Base-by-base conservation (phyloP, 192 early-diverging fungal species). In the Backusella parvicylindrica region DNA sequence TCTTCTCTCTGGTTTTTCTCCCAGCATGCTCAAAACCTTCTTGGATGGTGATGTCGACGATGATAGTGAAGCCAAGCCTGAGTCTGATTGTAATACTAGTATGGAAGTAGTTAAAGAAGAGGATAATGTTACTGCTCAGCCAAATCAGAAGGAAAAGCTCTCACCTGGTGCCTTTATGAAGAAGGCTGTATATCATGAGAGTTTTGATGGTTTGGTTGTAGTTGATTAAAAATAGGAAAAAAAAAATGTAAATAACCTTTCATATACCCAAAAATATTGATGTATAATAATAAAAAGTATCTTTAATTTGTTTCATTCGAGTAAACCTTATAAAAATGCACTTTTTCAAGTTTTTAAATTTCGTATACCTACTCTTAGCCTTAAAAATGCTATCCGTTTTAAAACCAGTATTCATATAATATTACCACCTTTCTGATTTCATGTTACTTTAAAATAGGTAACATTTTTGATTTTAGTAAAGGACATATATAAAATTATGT, bases 1-100 rank as follows among this genome's bases (percentile, higher is more conserved):
- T 31, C 73, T 86, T 37, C 69, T 87, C 1, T 82, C 81, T 71
- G 86, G 86, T 1, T 87, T 80, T 43, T 86, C 83, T 12, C 72
- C 75, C 2, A 79, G 75, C 60, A 69, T 86, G 60, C 74, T 87
- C 70, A 87, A 87, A 72, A 77, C 79, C 0, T 85, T 87, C 35
- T 36, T 87, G 73, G 76, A 86, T 43, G 83, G 85, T 6, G 73
- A 47, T 11, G 37, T 70, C 3, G 40, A n/a, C 0, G 33, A 38
- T 11, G 50, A 50, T 16, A 30, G 12, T 0, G 40, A 7, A 18
- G 37, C 0, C 11, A 3, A 38, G 3, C 11, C 37, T 23, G 11
- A 23, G 23, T 15, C 41, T 12, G 41, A 15, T 43, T 35, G 33
- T 35, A 6, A 35, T 35, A 2, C 33, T 35, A 6, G 33, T 6